Base-by-base conservation (phyloP, 768 basidiomycete genomes). In the Leccinum boreale region DNA sequence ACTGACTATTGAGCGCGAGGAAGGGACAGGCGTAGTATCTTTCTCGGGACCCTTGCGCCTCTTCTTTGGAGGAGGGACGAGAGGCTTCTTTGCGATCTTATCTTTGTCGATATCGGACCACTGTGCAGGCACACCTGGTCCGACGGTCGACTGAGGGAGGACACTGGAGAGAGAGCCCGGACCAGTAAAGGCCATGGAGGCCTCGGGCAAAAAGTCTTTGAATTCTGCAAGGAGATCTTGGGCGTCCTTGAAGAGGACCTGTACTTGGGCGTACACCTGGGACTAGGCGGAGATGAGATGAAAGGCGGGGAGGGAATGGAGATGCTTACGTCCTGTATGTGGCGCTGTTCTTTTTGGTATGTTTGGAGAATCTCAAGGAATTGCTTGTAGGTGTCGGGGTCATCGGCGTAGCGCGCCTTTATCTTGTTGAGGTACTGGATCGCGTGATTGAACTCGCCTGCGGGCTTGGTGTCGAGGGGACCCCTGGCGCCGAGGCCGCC, bases 401-500 rank as follows among this genome's bases (percentile, higher is more conserved):
- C 94, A 62, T 89, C 85, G 11, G 84, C 75, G 73, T 89, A 98
- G 21, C 94, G 86, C 17, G 86, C 86, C 76, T 98, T 98, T 79
- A 99, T 98, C 79, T 95, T 96, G 82, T 97, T 98, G 66, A 99
- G 86, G 72, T 95, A 99, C 66, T 93, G 86, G 61, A 98, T 98
- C 14, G 97, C 97, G 66, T 96, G 89, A 71, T 90, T 88, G 77
- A 94, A 97, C 68, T 98, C 88, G 58, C 79, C 82, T 11, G 79
- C 70, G 12, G 82, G 78, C 54, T 81, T 82, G 60, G 77, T 75
- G 62, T 85, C 84, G 39, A 78, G 74, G 15, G 77, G 71, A 44
- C 78, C 77, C 63, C 77, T 79, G 60, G 77, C 76, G 57, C 72
- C 81, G 61, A 88, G 76, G 50, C 81, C 83, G 28, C 85, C 84